Conservation (phyloP, 306 rosid genomes). For the Fagus crenata region DNA sequence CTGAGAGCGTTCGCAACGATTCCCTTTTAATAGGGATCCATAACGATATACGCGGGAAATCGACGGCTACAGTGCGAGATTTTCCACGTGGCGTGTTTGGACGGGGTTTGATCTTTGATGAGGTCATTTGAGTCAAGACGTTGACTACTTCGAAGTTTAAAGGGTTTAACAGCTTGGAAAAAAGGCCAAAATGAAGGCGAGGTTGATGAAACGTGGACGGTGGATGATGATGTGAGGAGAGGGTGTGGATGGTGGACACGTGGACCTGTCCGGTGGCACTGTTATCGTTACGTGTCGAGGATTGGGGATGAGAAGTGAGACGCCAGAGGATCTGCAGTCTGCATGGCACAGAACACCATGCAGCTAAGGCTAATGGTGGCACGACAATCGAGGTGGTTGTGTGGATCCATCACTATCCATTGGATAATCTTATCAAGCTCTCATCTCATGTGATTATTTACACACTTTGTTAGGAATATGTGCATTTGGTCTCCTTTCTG, state of each 20-base stretch:
- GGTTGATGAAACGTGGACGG: background rate
- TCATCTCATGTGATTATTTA: too few species aligned
- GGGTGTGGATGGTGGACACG: too few species aligned
- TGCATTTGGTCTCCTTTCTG: too few species aligned
- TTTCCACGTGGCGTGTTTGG: slow-evolving; percentile 16
- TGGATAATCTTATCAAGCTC: too few species aligned
- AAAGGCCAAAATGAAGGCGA: slow-evolving; percentile 7
- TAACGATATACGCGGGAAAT: background rate
- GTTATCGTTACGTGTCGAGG: slow-evolving; percentile 21
- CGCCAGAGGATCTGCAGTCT: too few species aligned
- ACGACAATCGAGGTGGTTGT: too few species aligned
- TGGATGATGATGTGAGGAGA: background rate
- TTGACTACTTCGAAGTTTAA: background rate
- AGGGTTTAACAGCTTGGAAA: background rate
- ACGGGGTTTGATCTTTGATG: background rate
- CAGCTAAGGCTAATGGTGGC: too few species aligned
- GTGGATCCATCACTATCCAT: too few species aligned
- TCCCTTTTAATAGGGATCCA: slow-evolving; percentile 18
- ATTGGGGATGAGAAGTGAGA: background rate
- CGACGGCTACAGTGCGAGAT: background rate
- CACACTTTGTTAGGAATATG: too few species aligned
- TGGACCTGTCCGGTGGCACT: background rate
- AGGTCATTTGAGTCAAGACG: background rate
- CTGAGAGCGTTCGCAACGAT: background rate
- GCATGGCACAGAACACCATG: too few species aligned